Conservation (phyloP, 139 green algal genomes). For the Astrephomene gubernaculifera region DNA sequence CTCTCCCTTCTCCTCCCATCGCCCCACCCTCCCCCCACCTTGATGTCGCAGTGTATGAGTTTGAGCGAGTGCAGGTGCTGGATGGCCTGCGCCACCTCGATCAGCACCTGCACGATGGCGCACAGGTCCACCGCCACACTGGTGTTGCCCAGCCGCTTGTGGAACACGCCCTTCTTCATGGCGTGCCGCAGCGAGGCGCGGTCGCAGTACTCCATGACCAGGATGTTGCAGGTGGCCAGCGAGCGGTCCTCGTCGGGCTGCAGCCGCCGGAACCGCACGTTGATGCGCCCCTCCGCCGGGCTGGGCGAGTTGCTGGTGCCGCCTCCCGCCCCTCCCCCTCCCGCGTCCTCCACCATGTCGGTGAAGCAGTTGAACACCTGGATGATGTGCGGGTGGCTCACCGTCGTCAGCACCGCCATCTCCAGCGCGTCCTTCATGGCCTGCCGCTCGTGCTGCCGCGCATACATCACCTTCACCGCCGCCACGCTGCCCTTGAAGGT, state of each 20-base stretch:
- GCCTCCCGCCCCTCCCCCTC: too few relatives aligned
- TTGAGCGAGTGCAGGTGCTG: conserved; percentile 73
- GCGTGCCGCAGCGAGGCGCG: conserved; percentile 64
- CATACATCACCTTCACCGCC: conserved; percentile 79
- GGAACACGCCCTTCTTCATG: conserved; percentile 75
- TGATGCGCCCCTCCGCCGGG: conserved; percentile 63
- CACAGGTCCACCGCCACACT: conserved; percentile 71
- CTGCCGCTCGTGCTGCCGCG: conserved; percentile 72
- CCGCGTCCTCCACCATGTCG: conserved; percentile 77
- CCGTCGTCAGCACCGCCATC: conserved; percentile 72
- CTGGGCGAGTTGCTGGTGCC: conserved; percentile 48
- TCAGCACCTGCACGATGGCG: conserved; percentile 72
- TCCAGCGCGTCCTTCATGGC: conserved; percentile 78
- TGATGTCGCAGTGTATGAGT: conserved; percentile 80
- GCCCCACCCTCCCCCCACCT: conserved; percentile 27
- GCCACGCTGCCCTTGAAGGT: conserved; percentile 69
- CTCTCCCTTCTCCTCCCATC: not conserved
- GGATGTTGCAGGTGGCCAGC: conserved; percentile 74
- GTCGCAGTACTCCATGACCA: conserved; percentile 72
- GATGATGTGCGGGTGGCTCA: conserved; percentile 58
- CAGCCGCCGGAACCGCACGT: conserved; percentile 65
- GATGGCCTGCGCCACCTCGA: conserved; percentile 73
- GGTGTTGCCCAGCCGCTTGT: conserved; percentile 70
- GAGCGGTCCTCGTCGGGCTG: conserved; percentile 68
- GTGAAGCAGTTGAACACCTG: conserved; percentile 78